Evolutionary conservation across 2,329 filamentous ascomycete species (phyloP).

Genomic region (Colletotrichum coccodes): DNA sequence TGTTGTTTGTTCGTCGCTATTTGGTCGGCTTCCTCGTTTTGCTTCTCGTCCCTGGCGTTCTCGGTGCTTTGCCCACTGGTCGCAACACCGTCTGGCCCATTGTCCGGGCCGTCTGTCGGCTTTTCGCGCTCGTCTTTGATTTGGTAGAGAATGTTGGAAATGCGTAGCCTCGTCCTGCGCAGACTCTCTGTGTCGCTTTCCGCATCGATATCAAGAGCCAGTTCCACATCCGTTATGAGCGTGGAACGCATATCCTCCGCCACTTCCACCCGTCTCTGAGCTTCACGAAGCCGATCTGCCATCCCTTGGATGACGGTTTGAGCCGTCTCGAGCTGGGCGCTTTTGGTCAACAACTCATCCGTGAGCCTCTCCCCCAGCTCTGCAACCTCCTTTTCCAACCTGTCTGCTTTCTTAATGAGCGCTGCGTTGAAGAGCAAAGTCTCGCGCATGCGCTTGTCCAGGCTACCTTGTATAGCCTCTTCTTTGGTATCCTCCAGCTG

Average conservation of each 20-base stretch:
- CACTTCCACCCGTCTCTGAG: background rate
- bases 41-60: background rate
- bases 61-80: background rate
- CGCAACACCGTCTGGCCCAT: no score
- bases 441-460: slow-evolving; percentile 3
- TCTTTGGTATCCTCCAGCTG: background rate
- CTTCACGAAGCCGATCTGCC: background rate
- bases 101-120: no score
- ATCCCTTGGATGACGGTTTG: background rate
- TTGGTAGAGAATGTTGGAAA: background rate
- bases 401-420: background rate
- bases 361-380: background rate
- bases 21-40: background rate
- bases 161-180: background rate
- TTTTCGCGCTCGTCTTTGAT: no score
- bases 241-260: background rate
- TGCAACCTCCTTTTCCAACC: background rate
- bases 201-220: background rate
- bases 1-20: background rate
- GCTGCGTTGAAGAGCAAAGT: background rate
- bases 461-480: background rate
- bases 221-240: background rate
- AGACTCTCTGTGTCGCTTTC: background rate
- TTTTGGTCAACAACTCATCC: background rate
- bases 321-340: background rate